Percentiles rank a stretch among this genome's conserved stretches.
Conservation (phyloP, 108 stramenopile genomes). For the Conticribra weissflogii region DNA sequence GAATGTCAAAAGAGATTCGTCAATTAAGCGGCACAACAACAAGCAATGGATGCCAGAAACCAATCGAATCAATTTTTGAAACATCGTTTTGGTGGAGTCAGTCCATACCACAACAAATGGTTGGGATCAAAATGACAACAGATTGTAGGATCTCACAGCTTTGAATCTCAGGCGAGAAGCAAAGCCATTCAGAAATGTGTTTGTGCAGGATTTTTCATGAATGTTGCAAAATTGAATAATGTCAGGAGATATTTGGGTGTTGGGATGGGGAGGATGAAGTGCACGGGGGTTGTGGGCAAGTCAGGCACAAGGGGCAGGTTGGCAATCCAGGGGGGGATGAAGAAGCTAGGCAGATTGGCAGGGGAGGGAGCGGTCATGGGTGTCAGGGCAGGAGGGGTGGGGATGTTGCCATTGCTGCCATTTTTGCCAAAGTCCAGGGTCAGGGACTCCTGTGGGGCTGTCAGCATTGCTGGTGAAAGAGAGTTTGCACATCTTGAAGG, state of each 20-base stretch:
- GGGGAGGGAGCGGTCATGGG: too few relatives aligned
- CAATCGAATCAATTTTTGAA: conserved; percentile 74
- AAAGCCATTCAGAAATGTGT: conserved; percentile 81
- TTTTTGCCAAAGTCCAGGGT: background rate
- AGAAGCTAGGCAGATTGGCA: too few relatives aligned
- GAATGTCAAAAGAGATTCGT: conserved; percentile 85
- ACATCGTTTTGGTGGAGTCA: conserved; percentile 53
- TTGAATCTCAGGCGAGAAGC: conserved; percentile 60
- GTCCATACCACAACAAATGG: conserved; percentile 36
- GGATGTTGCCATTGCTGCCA: too few relatives aligned
- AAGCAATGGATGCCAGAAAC: conserved; percentile 69
- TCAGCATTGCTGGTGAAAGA: conserved; percentile 39
- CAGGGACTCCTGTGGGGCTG: conserved; percentile 28
- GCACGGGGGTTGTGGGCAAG: conserved; percentile 15
- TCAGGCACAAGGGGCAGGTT: conserved; percentile 19
- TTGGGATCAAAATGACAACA: conserved; percentile 35
- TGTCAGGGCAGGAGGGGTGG: too few relatives aligned
- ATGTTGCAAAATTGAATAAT: conserved; percentile 89
- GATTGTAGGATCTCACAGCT: conserved; percentile 45
- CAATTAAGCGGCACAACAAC: conserved; percentile 70
- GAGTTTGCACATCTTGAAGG: conserved; percentile 31
- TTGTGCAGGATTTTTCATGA: conserved; percentile 93
- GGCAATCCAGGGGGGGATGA: conserved; percentile 25
- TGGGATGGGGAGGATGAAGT: conserved; percentile 27
- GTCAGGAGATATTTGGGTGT: conserved; percentile 90